A percentile compares a stretch with the other conserved stretches of the same genome.
Evolutionary conservation across 2,329 filamentous ascomycete genomes (phyloP).

Genomic region (Penicillium sp.): DNA sequence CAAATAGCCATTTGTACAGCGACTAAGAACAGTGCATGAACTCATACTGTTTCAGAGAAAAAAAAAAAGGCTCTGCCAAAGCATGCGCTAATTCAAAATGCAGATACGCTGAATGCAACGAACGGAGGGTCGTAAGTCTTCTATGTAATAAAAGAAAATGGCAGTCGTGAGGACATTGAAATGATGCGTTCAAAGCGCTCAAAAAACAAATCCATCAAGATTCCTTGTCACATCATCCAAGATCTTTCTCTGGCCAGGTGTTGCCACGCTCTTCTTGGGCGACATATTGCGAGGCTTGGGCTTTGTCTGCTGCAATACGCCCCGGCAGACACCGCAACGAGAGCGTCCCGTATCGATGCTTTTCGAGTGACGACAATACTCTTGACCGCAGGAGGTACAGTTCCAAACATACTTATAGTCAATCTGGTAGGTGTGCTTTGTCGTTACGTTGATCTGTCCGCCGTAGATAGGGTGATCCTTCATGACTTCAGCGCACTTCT

Average conservation of each 20-base stretch:
- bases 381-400: slow-evolving; percentile 68
- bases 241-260: slow-evolving; percentile 6
- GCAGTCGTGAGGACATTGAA: background rate
- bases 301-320: slow-evolving; percentile 73
- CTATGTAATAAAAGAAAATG: background rate
- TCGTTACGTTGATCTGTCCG: slow-evolving; percentile 74
- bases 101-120: background rate
- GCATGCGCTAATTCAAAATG: slow-evolving; percentile 3
- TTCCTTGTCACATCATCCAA: slow-evolving; percentile 17
- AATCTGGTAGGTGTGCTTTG: slow-evolving; percentile 86
- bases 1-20: background rate
- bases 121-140: background rate
- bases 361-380: slow-evolving; percentile 83
- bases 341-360: slow-evolving; percentile 75
- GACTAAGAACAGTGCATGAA: background rate
- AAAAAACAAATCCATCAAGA: slow-evolving; percentile 14
- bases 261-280: slow-evolving; percentile 29
- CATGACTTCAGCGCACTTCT: slow-evolving; percentile 43
- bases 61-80: background rate
- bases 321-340: slow-evolving; percentile 77
- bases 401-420: slow-evolving; percentile 91
- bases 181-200: background rate
- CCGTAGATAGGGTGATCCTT: slow-evolving; percentile 57
- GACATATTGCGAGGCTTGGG: slow-evolving; percentile 66
- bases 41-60: background rate